A percentile compares a stretch with the other conserved stretches of the same genome.
Evolutionary conservation across 352 stramenopile species (phyloP).

Genomic region (Pythium sp.): DNA sequence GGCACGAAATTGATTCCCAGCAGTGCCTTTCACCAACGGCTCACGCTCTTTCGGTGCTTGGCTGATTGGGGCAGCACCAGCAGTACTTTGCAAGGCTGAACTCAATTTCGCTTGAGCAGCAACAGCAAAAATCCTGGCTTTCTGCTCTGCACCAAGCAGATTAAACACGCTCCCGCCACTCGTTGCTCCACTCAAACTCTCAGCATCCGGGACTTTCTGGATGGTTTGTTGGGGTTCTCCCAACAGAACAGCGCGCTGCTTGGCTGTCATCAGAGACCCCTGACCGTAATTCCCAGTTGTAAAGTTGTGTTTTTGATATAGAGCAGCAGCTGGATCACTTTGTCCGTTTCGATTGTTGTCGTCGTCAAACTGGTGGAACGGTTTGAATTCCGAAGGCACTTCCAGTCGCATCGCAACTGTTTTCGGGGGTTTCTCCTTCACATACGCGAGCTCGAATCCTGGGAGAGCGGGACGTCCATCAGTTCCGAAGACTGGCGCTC

Average conservation of each 20-base stretch:
- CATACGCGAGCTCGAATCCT: slow-evolving; percentile 47
- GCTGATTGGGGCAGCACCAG: background rate
- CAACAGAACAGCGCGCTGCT: slow-evolving; percentile 43
- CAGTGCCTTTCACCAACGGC: slow-evolving; percentile 30
- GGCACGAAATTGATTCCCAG: slow-evolving; percentile 54
- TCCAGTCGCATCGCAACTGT: slow-evolving; percentile 34
- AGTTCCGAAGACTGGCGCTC: slow-evolving; percentile 32
- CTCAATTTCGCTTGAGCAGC: slow-evolving; percentile 29
- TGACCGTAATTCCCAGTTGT: slow-evolving; percentile 35
- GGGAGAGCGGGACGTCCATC: slow-evolving; percentile 57
- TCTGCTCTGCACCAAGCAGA: slow-evolving; percentile 42
- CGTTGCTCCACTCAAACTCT: background rate
- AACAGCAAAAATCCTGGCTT: slow-evolving; percentile 40
- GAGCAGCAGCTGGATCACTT: slow-evolving; percentile 18
- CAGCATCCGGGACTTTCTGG: background rate
- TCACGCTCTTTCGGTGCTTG: slow-evolving; percentile 22
- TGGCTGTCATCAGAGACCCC: slow-evolving; percentile 43
- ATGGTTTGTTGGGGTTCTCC: slow-evolving; percentile 15
- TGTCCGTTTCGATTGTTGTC: slow-evolving; percentile 5
- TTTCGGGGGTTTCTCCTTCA: slow-evolving; percentile 44
- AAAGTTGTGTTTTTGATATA: slow-evolving; percentile 66
- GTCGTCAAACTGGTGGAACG: slow-evolving; percentile 46
- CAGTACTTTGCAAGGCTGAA: background rate
- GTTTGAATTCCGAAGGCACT: slow-evolving; percentile 53
- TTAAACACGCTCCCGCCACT: slow-evolving; percentile 56